Percentiles rank a stretch among this genome's conserved stretches.
Conservation (phyloP, 192 early-diverging fungal species). For the Entrophospora sp. region DNA sequence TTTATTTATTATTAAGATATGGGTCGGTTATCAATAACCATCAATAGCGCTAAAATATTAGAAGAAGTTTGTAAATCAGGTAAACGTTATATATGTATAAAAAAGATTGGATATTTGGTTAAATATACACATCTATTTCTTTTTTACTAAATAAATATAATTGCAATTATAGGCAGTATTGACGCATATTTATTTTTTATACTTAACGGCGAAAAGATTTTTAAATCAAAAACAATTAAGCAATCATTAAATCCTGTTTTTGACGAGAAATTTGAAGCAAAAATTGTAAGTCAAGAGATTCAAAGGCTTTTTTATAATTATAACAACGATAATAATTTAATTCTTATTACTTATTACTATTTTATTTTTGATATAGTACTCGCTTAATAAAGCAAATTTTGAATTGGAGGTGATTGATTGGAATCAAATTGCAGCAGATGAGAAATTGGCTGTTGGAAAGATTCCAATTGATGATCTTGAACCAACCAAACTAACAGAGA, state of each 20-base stretch:
- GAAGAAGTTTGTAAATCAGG: constrained; percentile 24
- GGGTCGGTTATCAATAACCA: constrained; percentile 24
- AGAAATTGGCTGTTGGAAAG: constrained; percentile 36
- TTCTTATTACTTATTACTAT: constrained; percentile 30
- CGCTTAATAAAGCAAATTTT: constrained; percentile 27
- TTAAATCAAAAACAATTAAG: constrained; percentile 48
- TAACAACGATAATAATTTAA: background rate
- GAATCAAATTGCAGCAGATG: constrained; percentile 49
- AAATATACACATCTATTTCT: constrained; percentile 19
- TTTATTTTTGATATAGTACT: constrained; percentile 27
- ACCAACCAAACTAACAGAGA: constrained; percentile 29
- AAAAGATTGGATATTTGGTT: background rate
- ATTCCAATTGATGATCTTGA: constrained; percentile 33
- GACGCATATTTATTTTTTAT: constrained; percentile 59
- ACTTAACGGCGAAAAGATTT: constrained; percentile 50
- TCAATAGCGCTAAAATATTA: constrained; percentile 21
- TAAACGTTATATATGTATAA: constrained; percentile 3
- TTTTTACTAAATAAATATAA: constrained; percentile 33
- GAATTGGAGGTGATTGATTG: constrained; percentile 55
- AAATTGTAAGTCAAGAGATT: constrained; percentile 20
- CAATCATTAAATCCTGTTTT: constrained; percentile 55
- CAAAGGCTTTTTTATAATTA: background rate
- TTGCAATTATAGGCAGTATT: constrained; percentile 38
- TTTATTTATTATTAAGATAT: constrained; percentile 25
- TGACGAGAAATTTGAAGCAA: constrained; percentile 30